These are phyloP conservation scores for Sporothrix pallida DNA, from an alignment of 2,329 filamentous ascomycete species.

Conservation along the genomic window DNA sequence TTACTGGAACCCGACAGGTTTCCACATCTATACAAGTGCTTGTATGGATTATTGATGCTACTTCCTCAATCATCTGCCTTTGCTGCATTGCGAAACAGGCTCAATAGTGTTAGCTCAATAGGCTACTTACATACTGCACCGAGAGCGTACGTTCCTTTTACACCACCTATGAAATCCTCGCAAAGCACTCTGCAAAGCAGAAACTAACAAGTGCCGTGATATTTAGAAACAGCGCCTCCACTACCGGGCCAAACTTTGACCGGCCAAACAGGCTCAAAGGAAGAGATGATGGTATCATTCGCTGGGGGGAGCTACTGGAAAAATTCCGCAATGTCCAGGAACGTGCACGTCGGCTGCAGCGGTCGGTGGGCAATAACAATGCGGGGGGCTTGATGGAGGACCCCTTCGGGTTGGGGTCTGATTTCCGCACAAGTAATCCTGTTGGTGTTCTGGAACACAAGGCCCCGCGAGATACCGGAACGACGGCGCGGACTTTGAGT, in stretches of 20 bases:
- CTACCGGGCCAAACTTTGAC: slow-evolving; percentile 66
- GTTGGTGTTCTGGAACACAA: slow-evolving; percentile 47
- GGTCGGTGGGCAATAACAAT: slow-evolving; percentile 58
- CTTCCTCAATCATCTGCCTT: slow-evolving; percentile 98
- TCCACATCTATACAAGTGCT: slow-evolving; percentile 94
- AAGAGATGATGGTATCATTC: slow-evolving; percentile 82
- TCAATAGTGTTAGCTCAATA: slow-evolving; percentile 97
- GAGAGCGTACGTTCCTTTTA: slow-evolving; percentile 67
- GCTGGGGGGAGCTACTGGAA: slow-evolving; percentile 90
- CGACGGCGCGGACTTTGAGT: slow-evolving; percentile 40
- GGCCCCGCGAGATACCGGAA: slow-evolving; percentile 52
- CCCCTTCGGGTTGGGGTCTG: slow-evolving; percentile 47
- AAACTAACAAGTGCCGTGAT: background rate
- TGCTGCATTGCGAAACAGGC: slow-evolving; percentile 90
- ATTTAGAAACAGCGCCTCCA: slow-evolving; percentile 53
- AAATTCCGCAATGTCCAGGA: slow-evolving; percentile 95
- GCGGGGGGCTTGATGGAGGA: slow-evolving; percentile 50
- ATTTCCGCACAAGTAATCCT: slow-evolving; percentile 51
- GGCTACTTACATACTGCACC: slow-evolving; percentile 87
- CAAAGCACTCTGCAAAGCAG: background rate
- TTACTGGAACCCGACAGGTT: slow-evolving; percentile 94
- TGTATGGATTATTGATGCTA: slow-evolving; percentile 96
- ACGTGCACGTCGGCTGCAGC: slow-evolving; percentile 73
- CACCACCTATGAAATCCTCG: background rate
- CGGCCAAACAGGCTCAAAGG: slow-evolving; percentile 78